Evolutionary conservation across 2,329 filamentous ascomycete species (phyloP).

Genomic region (Penicillium sp.): DNA sequence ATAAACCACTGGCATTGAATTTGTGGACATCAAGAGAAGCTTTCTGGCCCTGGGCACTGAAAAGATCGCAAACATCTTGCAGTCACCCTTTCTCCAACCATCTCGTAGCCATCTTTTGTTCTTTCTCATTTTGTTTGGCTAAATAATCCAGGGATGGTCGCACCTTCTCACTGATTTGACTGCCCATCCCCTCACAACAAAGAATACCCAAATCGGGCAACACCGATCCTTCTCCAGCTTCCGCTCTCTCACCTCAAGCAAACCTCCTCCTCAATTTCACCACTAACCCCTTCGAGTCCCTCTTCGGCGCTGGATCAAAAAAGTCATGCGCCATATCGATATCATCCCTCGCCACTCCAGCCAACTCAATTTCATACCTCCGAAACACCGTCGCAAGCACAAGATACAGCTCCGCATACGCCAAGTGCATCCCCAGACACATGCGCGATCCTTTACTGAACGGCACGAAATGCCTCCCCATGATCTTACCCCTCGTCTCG

Average conservation of each 20-base stretch:
- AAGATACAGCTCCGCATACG: constrained; percentile 10
- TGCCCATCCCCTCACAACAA: neutral
- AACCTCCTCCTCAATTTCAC: neutral
- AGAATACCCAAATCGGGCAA: neutral
- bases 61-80: no score
- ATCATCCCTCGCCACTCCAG: neutral
- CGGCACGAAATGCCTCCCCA: constrained; percentile 4
- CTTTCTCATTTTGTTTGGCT: no score
- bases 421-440: constrained; percentile 9
- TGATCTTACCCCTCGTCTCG: neutral
- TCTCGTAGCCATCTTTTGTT: no score
- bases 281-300: constrained; percentile 3
- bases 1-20: no score
- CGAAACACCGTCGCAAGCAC: neutral
- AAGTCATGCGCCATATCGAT: constrained; percentile 13
- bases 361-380: neutral
- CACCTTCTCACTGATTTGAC: no score
- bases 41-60: no score
- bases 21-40: no score
- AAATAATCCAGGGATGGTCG: no score
- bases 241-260: neutral
- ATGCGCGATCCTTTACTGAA: constrained; percentile 7
- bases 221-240: neutral
- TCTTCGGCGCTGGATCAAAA: constrained; percentile 5
- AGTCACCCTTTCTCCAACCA: no score